These are phyloP conservation scores for Dioszegia aurantiaca DNA, from an alignment of 768 basidiomycete genomes.

Conservation along the genomic window DNA sequence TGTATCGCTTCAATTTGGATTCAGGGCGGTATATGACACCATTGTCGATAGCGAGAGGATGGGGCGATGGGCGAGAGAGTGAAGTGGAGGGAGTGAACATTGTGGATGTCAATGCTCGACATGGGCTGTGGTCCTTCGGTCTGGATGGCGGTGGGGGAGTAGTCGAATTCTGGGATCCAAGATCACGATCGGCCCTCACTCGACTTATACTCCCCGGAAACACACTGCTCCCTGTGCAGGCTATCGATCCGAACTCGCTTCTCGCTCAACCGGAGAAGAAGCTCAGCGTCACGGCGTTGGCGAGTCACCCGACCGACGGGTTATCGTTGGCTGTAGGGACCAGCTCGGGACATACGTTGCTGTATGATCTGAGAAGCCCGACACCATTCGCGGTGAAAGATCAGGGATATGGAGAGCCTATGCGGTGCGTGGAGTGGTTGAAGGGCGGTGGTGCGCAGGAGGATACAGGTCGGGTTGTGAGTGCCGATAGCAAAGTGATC, in stretches of 20 bases:
- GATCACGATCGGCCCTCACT: constrained; percentile 65
- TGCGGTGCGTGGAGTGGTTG: constrained; percentile 83
- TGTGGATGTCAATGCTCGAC: constrained; percentile 87
- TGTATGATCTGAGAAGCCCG: constrained; percentile 88
- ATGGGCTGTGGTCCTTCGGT: constrained; percentile 85
- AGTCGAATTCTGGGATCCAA: constrained; percentile 94
- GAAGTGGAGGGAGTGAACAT: constrained; percentile 80
- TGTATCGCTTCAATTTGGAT: constrained; percentile 91
- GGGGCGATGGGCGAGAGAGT: constrained; percentile 38
- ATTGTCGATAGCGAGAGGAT: constrained; percentile 54
- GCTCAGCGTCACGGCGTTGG: constrained; percentile 75
- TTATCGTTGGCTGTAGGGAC: constrained; percentile 92
- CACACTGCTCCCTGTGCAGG: constrained; percentile 37
- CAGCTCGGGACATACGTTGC: constrained; percentile 85
- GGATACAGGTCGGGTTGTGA: constrained; percentile 81
- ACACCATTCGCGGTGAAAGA: constrained; percentile 85
- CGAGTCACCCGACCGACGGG: constrained; percentile 75
- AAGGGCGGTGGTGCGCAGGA: constrained; percentile 71
- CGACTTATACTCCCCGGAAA: constrained; percentile 41
- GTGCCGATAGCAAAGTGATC: constrained; percentile 92
- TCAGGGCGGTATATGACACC: constrained; percentile 90
- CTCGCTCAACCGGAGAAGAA: constrained; percentile 30
- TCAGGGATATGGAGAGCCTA: constrained; percentile 90
- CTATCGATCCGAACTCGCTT: constrained; percentile 19
- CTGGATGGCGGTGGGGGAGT: constrained; percentile 70